These are phyloP conservation scores for Thelonectria olida DNA, from an alignment of 2,329 filamentous ascomycete genomes.

Conservation along the genomic window DNA sequence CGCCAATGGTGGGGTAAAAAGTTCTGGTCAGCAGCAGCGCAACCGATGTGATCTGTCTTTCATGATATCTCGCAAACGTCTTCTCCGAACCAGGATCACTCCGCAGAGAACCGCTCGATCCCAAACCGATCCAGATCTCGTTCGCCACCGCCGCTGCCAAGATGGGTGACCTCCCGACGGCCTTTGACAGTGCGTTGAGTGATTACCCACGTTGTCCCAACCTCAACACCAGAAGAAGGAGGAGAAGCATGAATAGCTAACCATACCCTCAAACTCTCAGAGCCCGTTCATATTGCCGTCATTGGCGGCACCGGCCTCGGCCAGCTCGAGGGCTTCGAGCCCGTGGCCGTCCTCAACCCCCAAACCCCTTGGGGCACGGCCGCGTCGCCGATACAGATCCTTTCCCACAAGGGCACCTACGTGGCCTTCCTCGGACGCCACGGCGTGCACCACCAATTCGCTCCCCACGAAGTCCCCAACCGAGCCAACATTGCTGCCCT, in stretches of 20 bases:
- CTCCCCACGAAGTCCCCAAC: constrained; percentile 93
- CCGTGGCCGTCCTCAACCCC: constrained; percentile 80
- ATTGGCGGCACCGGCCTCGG: constrained; percentile 94
- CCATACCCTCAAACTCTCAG: constrained; percentile 49
- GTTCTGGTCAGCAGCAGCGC: constrained; percentile 12
- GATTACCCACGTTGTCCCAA: neutral
- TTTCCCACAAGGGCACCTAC: constrained; percentile 83
- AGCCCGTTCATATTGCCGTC: constrained; percentile 82
- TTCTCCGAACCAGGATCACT: neutral
- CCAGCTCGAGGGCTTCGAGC: constrained; percentile 85
- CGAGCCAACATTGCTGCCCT: constrained; percentile 99
- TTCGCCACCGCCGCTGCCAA: constrained; percentile 22
- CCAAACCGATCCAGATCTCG: constrained; percentile 1
- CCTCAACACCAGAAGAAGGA: neutral
- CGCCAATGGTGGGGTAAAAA: constrained; percentile 40
- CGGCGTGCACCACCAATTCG: constrained; percentile 86
- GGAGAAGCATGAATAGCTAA: constrained; percentile 16
- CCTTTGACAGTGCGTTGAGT: constrained; percentile 63
- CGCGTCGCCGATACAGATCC: constrained; percentile 80
- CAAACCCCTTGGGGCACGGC: constrained; percentile 90
- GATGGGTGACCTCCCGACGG: constrained; percentile 65
- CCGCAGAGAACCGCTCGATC: neutral
- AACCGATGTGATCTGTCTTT: neutral
- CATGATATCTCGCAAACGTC: constrained; percentile 9
- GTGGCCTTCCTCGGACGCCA: constrained; percentile 96